Conservation (phyloP, 257 asterid species). For the Ophiorrhiza pumila region DNA sequence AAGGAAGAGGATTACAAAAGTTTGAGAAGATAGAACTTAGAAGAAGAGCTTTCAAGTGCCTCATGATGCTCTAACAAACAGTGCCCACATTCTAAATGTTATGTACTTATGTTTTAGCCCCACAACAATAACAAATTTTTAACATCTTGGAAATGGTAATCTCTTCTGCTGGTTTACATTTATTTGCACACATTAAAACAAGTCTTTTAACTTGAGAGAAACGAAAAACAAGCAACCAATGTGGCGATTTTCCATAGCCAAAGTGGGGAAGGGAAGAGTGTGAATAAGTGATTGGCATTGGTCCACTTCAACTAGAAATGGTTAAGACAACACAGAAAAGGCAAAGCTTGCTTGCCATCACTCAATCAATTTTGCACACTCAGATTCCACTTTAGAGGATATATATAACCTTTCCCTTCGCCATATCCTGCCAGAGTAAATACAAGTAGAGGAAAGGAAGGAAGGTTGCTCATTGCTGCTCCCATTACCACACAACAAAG, state of each 20-base stretch:
- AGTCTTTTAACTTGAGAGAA: neutral
- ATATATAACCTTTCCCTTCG: neutral
- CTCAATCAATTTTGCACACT: conserved; percentile 25
- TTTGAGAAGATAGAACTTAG: neutral
- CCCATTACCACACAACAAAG: conserved; percentile 18
- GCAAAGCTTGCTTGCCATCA: conserved; percentile 24
- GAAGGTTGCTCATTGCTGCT: conserved; percentile 6
- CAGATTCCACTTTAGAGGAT: conserved; percentile 30
- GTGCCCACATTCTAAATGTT: conserved; percentile 1
- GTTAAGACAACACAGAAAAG: conserved; percentile 21
- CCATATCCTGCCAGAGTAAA: conserved; percentile 7
- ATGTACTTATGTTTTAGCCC: neutral
- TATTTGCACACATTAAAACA: neutral
- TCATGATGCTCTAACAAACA: neutral
- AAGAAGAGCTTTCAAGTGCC: neutral
- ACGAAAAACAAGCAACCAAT: neutral
- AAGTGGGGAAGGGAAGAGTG: neutral
- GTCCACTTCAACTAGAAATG: conserved; percentile 30
- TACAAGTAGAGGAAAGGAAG: conserved; percentile 1
- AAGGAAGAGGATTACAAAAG: neutral
- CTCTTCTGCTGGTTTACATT: neutral
- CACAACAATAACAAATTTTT: neutral
- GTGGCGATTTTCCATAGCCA: neutral
- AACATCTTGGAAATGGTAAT: neutral
- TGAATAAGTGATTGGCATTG: conserved; percentile 15